Percentiles rank a stretch among this genome's conserved stretches.
Evolutionary conservation across 139 green algal species (phyloP).

Genomic region (Nannochloris sp.): DNA sequence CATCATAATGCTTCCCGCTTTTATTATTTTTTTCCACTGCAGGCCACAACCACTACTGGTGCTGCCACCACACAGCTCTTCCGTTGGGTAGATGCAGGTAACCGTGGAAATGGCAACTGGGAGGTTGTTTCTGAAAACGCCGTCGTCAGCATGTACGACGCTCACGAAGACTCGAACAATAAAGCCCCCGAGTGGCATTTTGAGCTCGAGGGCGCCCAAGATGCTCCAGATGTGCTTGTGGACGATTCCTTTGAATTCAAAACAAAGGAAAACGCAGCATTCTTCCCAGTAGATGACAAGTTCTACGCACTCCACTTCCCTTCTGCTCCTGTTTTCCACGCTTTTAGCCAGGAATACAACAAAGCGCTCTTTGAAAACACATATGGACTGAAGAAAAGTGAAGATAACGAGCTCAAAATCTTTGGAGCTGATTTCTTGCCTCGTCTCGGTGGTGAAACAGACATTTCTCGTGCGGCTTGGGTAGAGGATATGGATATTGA

Average conservation of each 20-base stretch:
- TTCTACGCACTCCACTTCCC: constrained; percentile 61
- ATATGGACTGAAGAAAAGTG: constrained; percentile 52
- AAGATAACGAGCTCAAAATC: constrained; percentile 39
- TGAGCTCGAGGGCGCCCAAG: constrained; percentile 31
- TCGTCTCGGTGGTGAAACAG: constrained; percentile 22
- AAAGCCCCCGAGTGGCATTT: constrained; percentile 33
- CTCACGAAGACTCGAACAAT: constrained; percentile 49
- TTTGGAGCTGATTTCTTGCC: constrained; percentile 31
- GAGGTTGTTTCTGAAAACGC: constrained; percentile 38
- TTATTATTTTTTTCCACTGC: no score
- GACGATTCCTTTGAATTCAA: constrained; percentile 34
- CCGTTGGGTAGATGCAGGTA: constrained; percentile 37
- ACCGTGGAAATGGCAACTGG: constrained; percentile 36
- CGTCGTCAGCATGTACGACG: constrained; percentile 52
- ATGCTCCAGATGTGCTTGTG: constrained; percentile 2
- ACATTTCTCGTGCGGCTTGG: constrained; percentile 32
- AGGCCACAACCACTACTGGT: not conserved
- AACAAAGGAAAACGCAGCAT: constrained; percentile 11
- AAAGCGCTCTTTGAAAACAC: constrained; percentile 79
- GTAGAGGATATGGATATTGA: constrained; percentile 43
- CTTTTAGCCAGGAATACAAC: constrained; percentile 46
- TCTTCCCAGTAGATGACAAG: constrained; percentile 38
- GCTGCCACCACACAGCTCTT: constrained; percentile 39
- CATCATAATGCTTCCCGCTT: no score
- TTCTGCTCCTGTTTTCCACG: constrained; percentile 17